Evolutionary conservation across 2,329 filamentous ascomycete genomes (phyloP).

Genomic region (Talaromyces sp.): DNA sequence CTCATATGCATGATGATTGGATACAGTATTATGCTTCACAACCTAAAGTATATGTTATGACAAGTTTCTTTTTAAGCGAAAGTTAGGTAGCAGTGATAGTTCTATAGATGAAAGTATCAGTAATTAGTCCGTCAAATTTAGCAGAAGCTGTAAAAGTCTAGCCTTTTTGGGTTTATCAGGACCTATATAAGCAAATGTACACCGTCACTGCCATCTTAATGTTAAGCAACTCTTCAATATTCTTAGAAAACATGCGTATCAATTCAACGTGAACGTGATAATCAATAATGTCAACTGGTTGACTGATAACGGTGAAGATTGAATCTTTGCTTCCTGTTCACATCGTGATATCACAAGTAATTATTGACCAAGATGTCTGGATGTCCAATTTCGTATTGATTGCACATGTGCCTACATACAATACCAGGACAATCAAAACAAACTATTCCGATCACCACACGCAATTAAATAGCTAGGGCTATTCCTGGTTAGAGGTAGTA

Average conservation of each 20-base stretch:
- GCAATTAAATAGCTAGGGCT: neutral
- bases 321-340: neutral
- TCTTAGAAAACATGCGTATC: neutral
- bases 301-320: too few relatives aligned
- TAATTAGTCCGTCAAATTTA: neutral
- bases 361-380: neutral
- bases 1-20: neutral
- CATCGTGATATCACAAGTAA: neutral
- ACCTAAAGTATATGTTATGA: neutral
- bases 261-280: too few relatives aligned
- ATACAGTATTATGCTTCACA: neutral
- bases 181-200: neutral
- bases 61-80: neutral
- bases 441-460: neutral
- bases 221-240: neutral
- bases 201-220: neutral
- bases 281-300: too few relatives aligned
- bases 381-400: neutral
- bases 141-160: neutral
- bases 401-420: too few relatives aligned
- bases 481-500: too few relatives aligned
- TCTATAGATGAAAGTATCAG: neutral
- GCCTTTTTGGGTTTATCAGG: neutral
- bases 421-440: neutral
- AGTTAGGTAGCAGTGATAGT: neutral